Percentiles rank a stretch among this genome's conserved stretches.
Evolutionary conservation across 2,329 filamentous ascomycete species (phyloP).

Genomic region (Ceratocystis cubensis): DNA sequence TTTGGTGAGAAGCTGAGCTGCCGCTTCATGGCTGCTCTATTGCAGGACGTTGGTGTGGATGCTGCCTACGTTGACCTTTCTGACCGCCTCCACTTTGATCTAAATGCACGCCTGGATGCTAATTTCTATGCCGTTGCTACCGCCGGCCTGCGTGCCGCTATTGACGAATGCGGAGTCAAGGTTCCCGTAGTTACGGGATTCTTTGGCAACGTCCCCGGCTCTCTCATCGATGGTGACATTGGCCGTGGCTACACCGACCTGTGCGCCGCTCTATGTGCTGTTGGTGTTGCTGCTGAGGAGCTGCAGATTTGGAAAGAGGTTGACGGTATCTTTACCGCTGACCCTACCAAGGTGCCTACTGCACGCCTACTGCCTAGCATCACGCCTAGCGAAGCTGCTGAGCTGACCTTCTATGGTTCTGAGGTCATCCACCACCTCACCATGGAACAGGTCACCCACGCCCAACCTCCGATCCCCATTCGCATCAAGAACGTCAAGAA

Average conservation of each 20-base stretch:
- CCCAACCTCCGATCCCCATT: constrained; percentile 65
- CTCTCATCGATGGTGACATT: constrained; percentile 75
- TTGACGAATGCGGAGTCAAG: constrained; percentile 50
- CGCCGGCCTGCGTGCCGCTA: constrained; percentile 47
- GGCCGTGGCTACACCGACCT: constrained; percentile 94
- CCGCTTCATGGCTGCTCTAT: constrained; percentile 71
- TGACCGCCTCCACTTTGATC: constrained; percentile 61
- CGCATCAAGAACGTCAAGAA: constrained; percentile 91
- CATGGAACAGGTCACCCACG: constrained; percentile 90
- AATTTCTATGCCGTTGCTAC: constrained; percentile 58
- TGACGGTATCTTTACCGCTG: constrained; percentile 77
- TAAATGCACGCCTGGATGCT: constrained; percentile 47
- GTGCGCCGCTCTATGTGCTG: constrained; percentile 81
- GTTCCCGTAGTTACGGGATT: constrained; percentile 82
- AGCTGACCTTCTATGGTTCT: constrained; percentile 86
- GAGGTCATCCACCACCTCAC: constrained; percentile 98
- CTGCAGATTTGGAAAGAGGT: constrained; percentile 99
- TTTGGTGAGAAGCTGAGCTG: constrained; percentile 95
- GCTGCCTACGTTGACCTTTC: constrained; percentile 85
- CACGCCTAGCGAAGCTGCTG: constrained; percentile 86
- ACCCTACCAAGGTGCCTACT: constrained; percentile 83
- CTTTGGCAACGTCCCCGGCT: constrained; percentile 86
- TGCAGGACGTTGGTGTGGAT: constrained; percentile 70
- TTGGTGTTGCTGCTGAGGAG: constrained; percentile 75
- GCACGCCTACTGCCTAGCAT: constrained; percentile 80